Conservation (phyloP, 2,329 filamentous ascomycete species). For the Colletotrichum camelliae region DNA sequence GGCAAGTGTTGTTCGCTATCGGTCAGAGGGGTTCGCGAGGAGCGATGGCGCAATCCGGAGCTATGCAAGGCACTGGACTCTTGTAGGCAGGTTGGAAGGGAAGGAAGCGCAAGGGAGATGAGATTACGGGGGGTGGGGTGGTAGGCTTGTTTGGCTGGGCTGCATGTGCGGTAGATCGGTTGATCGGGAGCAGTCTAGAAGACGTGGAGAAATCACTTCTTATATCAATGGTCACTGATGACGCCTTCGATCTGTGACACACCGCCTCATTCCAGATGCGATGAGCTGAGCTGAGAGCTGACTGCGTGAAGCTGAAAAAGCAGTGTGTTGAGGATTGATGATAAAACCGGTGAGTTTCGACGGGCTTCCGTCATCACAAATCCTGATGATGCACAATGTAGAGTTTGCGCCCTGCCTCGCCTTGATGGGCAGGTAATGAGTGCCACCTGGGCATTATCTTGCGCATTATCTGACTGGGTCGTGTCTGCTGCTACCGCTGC, state of each 20-base stretch:
- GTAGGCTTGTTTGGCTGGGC: neutral
- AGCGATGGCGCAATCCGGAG: constrained; percentile 15
- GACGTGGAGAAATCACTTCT: neutral
- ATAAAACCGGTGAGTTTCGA: constrained; percentile 13
- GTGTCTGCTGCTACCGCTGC: neutral
- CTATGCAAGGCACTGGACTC: constrained; percentile 20
- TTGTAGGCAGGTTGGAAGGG: constrained; percentile 12
- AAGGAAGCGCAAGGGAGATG: neutral
- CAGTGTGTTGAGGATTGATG: neutral
- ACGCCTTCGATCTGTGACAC: constrained; percentile 13
- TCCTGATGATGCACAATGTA: constrained; percentile 12
- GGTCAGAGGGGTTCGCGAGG: neutral
- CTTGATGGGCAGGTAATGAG: neutral
- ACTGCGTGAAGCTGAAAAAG: neutral
- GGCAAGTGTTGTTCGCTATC: neutral
- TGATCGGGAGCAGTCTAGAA: constrained; percentile 1
- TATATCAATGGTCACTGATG: constrained; percentile 9
- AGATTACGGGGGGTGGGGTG: neutral
- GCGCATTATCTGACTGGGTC: neutral
- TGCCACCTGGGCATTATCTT: neutral
- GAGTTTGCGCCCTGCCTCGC: neutral
- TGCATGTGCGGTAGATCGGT: constrained; percentile 1
- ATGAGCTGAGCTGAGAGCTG: neutral
- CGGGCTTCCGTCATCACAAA: constrained; percentile 20
- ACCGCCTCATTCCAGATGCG: neutral